These are phyloP conservation scores for Agastache rugosa DNA, from an alignment of 257 asterid species.

Conservation along the genomic window DNA sequence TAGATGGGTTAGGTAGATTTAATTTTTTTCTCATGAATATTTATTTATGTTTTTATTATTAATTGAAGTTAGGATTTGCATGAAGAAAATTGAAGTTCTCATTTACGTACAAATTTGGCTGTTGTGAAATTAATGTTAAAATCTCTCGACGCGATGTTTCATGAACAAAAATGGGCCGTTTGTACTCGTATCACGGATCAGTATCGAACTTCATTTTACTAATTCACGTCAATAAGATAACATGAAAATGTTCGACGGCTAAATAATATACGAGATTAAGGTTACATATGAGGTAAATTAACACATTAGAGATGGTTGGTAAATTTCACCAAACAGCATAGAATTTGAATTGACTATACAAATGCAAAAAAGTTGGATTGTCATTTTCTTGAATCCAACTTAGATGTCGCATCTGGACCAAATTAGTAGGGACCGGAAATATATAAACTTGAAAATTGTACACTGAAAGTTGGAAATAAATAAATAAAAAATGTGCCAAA, in stretches of 20 bases:
- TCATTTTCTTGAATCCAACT: constrained; percentile 22
- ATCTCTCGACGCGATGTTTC: no score
- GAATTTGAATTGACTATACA: neutral
- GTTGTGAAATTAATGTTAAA: no score
- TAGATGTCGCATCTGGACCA: neutral
- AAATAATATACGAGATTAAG: neutral
- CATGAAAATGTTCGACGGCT: neutral
- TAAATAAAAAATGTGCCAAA: neutral
- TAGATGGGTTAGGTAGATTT: constrained; percentile 36
- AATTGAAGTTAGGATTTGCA: neutral
- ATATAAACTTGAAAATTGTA: neutral
- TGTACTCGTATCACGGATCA: no score
- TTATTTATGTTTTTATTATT: neutral
- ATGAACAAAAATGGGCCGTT: no score
- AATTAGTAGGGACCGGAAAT: neutral
- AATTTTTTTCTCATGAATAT: neutral
- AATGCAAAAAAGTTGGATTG: neutral
- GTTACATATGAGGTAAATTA: neutral
- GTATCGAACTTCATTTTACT: neutral
- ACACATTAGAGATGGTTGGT: neutral
- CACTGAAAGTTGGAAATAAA: no score
- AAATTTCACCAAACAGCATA: constrained; percentile 7
- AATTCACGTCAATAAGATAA: neutral
- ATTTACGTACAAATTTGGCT: neutral
- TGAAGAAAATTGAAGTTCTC: neutral